Conservation (phyloP, 371 early-diverging fungal species). For the Saksenaea oblongispora region DNA sequence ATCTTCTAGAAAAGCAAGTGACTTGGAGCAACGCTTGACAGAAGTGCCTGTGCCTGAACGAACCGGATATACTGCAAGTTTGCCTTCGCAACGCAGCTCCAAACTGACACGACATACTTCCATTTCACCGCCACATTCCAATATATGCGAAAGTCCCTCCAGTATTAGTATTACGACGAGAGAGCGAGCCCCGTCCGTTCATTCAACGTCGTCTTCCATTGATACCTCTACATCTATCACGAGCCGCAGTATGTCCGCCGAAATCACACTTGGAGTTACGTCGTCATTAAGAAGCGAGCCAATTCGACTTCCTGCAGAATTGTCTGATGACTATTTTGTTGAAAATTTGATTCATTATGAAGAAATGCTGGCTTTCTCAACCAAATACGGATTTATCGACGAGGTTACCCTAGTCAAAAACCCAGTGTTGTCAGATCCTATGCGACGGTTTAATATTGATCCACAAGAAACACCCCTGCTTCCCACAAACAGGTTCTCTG, state of each 20-base stretch:
- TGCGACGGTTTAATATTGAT: constrained; percentile 31
- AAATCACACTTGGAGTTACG: constrained; percentile 14
- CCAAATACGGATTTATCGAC: constrained; percentile 51
- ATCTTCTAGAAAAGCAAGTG: not conserved
- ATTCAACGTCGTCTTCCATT: constrained; percentile 46
- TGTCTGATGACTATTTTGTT: constrained; percentile 48
- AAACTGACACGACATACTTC: constrained; percentile 5
- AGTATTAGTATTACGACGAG: constrained; percentile 11
- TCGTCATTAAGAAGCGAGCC: constrained; percentile 54
- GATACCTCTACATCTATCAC: constrained; percentile 33
- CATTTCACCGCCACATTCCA: constrained; percentile 6
- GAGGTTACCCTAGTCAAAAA: constrained; percentile 13
- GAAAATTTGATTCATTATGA: constrained; percentile 64
- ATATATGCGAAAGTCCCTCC: constrained; percentile 19
- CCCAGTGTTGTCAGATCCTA: constrained; percentile 27
- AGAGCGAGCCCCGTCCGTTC: constrained; percentile 46
- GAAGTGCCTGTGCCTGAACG: not conserved
- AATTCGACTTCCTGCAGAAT: constrained; percentile 47
- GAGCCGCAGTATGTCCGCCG: constrained; percentile 26
- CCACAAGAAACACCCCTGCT: constrained; percentile 12
- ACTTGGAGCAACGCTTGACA: not conserved
- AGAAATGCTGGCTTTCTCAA: constrained; percentile 52
- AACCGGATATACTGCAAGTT: constrained; percentile 5
- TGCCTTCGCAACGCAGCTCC: constrained; percentile 18
- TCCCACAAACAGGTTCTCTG: constrained; percentile 23